phyloP scores from a whole-genome alignment of 805 yeast species.

The Blastobotrys terrestris region DNA sequence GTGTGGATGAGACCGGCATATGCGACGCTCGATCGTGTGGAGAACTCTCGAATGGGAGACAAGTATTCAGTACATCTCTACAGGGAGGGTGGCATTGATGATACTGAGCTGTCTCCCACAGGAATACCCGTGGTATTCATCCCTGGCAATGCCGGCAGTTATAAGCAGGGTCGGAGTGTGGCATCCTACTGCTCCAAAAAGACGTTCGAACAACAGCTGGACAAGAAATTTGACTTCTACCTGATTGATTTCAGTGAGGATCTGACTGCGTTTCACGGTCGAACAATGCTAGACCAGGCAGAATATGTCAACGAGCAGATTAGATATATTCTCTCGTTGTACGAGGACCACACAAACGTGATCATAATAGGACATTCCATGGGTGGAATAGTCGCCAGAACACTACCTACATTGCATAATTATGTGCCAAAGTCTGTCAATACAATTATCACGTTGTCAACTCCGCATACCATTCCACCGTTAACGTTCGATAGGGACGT shows the following conservation, averaged over 20 bases:
- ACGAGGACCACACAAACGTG: constrained; percentile 39
- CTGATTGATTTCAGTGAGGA: constrained; percentile 93
- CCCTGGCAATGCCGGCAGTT: constrained; percentile 98
- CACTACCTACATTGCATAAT: constrained; percentile 71
- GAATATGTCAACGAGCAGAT: constrained; percentile 86
- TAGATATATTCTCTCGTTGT: constrained; percentile 61
- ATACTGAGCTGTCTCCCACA: constrained; percentile 35
- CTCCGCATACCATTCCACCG: constrained; percentile 89
- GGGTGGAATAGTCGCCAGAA: constrained; percentile 93
- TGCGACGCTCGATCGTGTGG: constrained; percentile 18
- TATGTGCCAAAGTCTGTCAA: constrained; percentile 64
- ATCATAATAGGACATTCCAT: constrained; percentile 83
- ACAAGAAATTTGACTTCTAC: constrained; percentile 54
- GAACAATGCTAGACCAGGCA: constrained; percentile 87
- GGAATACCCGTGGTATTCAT: constrained; percentile 90
- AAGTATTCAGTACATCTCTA: constrained; percentile 82
- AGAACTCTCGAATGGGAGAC: constrained; percentile 63
- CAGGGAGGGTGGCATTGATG: constrained; percentile 55
- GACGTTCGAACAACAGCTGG: constrained; percentile 35
- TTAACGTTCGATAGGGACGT: constrained; percentile 88
- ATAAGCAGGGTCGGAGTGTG: constrained; percentile 81
- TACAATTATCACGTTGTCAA: constrained; percentile 73
- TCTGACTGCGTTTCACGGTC: constrained; percentile 91
- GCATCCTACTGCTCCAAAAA: constrained; percentile 71
- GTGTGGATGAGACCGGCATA: constrained; percentile 21